phyloP scores from a whole-genome alignment of 2,329 filamentous ascomycete species.

The Sarocladiaceae sp. region DNA sequence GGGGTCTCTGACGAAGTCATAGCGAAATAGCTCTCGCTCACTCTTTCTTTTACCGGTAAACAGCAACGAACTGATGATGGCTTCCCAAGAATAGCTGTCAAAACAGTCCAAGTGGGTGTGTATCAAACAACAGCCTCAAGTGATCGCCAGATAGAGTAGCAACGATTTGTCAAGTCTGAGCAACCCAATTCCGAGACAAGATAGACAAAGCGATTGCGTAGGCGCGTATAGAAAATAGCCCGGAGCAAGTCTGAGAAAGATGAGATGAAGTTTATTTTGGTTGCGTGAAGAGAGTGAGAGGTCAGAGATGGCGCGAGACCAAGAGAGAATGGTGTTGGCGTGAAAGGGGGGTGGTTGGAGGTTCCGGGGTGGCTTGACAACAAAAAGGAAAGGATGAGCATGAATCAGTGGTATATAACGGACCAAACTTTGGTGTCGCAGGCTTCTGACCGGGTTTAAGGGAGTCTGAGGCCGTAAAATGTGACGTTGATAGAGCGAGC shows the following conservation, averaged over 20 bases:
- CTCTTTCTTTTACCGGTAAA: neutral
- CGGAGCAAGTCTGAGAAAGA: neutral
- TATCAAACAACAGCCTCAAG: neutral
- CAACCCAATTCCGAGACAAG: neutral
- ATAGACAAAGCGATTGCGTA: too few relatives aligned
- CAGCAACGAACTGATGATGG: too few relatives aligned
- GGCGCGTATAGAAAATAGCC: neutral
- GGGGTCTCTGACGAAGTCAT: conserved; percentile 1
- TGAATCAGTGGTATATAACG: conserved; percentile 5
- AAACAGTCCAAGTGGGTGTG: neutral
- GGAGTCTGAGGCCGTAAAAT: too few relatives aligned
- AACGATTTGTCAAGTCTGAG: conserved; percentile 8
- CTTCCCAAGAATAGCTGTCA: neutral
- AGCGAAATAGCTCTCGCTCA: neutral
- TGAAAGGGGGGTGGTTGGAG: neutral
- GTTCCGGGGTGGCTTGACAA: neutral
- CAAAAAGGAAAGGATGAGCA: neutral
- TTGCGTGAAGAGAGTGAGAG: neutral
- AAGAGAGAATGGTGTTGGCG: too few relatives aligned
- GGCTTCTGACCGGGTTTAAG: neutral
- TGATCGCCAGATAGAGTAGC: neutral
- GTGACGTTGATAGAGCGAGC: too few relatives aligned
- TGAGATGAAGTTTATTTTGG: conserved; percentile 3
- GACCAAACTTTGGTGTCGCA: conserved; percentile 4
- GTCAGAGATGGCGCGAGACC: too few relatives aligned